Evolutionary conservation across 352 stramenopile genomes (phyloP).

Genomic region (Pythium apleroticum): DNA sequence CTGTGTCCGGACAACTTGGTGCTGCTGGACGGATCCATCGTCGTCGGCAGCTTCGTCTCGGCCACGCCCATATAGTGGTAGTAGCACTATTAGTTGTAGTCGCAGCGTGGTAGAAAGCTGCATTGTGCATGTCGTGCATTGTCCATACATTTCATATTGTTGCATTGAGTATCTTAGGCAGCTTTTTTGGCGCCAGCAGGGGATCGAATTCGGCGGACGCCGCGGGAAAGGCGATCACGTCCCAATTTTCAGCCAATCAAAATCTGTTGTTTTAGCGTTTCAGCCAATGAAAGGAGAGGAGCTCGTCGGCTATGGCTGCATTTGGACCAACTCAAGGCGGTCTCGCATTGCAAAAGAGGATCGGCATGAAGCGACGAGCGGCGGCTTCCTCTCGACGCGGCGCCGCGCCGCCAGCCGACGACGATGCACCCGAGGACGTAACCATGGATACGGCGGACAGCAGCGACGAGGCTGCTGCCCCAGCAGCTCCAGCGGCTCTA

Average conservation of each 20-base stretch:
- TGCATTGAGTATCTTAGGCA: neutral
- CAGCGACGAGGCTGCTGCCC: neutral
- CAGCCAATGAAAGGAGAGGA: slow-evolving; percentile 13
- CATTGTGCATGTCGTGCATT: neutral
- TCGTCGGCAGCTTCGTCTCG: slow-evolving; percentile 55
- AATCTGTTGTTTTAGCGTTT: neutral
- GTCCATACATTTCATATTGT: neutral
- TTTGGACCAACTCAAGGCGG: neutral
- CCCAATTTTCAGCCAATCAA: slow-evolving; percentile 23
- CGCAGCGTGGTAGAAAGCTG: neutral
- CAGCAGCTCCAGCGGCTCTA: neutral
- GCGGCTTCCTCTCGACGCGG: slow-evolving; percentile 2
- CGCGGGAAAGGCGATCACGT: slow-evolving; percentile 8
- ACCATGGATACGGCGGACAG: neutral
- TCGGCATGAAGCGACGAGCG: slow-evolving; percentile 20
- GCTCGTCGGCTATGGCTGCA: neutral
- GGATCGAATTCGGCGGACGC: slow-evolving; percentile 10
- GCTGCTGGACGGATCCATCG: slow-evolving; percentile 57
- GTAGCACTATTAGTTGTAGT: slow-evolving; percentile 13
- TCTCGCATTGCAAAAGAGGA: neutral
- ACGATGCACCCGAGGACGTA: slow-evolving; percentile 5
- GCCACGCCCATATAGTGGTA: slow-evolving; percentile 30
- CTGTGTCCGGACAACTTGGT: slow-evolving; percentile 76
- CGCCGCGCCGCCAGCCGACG: neutral
- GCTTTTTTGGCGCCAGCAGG: slow-evolving; percentile 8